A percentile compares a stretch with the other conserved stretches of the same genome.
phyloP scores from a whole-genome alignment of 1,284 basidiomycete genomes.

The Ceratobasidium sp. region DNA sequence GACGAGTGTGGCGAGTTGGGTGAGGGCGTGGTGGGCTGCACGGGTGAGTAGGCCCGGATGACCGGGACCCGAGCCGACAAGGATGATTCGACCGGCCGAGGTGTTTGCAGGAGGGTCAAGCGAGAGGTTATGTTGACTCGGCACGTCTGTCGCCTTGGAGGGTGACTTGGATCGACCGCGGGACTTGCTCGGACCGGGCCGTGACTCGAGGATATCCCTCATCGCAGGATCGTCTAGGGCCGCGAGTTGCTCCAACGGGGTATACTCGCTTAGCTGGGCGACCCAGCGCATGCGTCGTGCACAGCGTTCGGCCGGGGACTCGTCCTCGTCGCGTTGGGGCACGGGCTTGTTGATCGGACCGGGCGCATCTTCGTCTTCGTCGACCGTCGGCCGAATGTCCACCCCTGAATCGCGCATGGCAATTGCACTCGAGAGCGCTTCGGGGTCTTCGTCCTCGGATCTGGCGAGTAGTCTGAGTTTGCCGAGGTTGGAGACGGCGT shows the following conservation, averaged over 20 bases:
- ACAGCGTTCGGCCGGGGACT: constrained; percentile 60
- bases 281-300: constrained; percentile 84
- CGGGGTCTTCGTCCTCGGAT: constrained; percentile 45
- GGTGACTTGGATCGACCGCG: constrained; percentile 42
- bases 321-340: constrained; percentile 58
- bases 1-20: constrained; percentile 80
- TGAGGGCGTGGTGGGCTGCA: constrained; percentile 83
- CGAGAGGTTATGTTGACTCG: constrained; percentile 45
- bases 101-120: constrained; percentile 27
- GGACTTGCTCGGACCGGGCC: constrained; percentile 9
- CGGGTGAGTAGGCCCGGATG: constrained; percentile 91
- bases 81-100: constrained; percentile 72
- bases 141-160: constrained; percentile 42
- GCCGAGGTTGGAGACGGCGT: constrained; percentile 80
- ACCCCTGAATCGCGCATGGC: constrained; percentile 31
- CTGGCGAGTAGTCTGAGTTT: constrained; percentile 71
- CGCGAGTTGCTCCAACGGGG: constrained; percentile 82
- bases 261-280: constrained; percentile 92
- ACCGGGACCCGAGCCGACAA: constrained; percentile 94
- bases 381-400: constrained; percentile 20
- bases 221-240: constrained; percentile 73
- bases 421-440: constrained; percentile 49
- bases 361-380: constrained; percentile 62
- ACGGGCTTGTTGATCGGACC: constrained; percentile 83
- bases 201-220: constrained; percentile 58